Base-by-base conservation (phyloP, 2,329 filamentous ascomycete species). In the Kalaharituber pfeilii region DNA sequence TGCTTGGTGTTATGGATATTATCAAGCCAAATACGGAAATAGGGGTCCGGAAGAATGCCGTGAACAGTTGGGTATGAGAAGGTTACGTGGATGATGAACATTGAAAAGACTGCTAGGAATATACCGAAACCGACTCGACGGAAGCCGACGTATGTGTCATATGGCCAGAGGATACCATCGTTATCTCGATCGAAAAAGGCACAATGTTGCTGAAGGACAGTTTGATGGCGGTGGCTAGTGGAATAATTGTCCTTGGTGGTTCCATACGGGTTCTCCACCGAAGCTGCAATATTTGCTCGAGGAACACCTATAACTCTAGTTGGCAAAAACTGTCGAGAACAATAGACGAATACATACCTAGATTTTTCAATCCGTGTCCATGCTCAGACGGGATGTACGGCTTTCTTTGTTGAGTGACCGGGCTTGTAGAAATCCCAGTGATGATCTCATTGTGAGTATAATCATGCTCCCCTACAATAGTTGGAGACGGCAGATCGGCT, bases 81-180 rank as follows among this genome's bases (percentile, higher is more conserved):
- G 59, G 68, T 69, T 53, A 62, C 56, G 62, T 76, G 69, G 62
- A 77, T 75, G 58, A 77, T 66, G 53, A 72, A 56, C 5, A 71
- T 64, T 2, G 71, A 68, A 22, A 75, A 24, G 3, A 72, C 22
- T 1, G 69, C 71, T 42, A 76, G 66, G 18, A 71, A 9, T 20
- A 70, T 53, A 20, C 66, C 66, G 64, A 71, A 76, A 24, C 73
- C 73, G 15, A 73, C 67, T 3, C 64, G 64, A 45, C 69, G 66
- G 61, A 73, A 73, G 9, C 73, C 72, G 18, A 56, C 50, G 63
- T 69, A 77, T 1, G 74, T 77, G 62, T 77, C 74, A 1, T 57
- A 60, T 0, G 75, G 74, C 70, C 70, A 76, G 56, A 77, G 72
- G n/a, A 77, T 65, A 29, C 71, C 71, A 61, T 77, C 75, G 26